Conservation (phyloP, 805 yeast genomes). For the Candida ulmi region DNA sequence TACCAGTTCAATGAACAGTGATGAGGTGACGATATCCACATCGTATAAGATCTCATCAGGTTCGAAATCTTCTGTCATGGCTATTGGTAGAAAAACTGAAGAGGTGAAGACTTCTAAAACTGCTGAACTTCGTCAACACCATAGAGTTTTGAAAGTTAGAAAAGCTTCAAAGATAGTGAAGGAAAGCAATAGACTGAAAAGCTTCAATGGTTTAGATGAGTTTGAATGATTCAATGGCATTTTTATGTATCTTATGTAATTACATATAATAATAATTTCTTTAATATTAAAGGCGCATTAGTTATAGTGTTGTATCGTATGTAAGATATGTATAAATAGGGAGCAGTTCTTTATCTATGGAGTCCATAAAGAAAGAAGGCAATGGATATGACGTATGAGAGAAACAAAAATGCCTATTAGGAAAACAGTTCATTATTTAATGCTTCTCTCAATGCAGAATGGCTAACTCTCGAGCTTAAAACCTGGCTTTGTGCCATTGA, state of each 20-base stretch:
- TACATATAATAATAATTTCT: too few species aligned
- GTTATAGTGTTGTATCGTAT: too few species aligned
- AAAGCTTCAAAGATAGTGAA: slow-evolving; percentile 12
- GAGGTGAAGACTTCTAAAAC: slow-evolving; percentile 4
- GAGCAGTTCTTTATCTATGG: too few species aligned
- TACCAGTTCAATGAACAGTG: slow-evolving; percentile 36
- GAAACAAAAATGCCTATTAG: too few species aligned
- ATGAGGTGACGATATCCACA: slow-evolving; percentile 45
- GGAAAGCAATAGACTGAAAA: slow-evolving; percentile 7
- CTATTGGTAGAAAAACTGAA: slow-evolving; percentile 33
- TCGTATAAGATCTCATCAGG: slow-evolving; percentile 52
- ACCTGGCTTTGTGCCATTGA: slow-evolving; percentile 15
- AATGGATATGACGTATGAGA: too few species aligned
- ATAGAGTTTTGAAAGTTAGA: slow-evolving; percentile 21
- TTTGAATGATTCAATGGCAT: slow-evolving; percentile 1
- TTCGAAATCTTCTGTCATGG: slow-evolving; percentile 52
- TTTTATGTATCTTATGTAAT: too few species aligned
- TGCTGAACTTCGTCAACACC: slow-evolving; percentile 4
- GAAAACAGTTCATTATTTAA: slow-evolving; percentile 5
- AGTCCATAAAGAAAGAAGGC: too few species aligned
- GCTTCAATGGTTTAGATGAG: slow-evolving; percentile 7
- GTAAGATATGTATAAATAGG: too few species aligned
- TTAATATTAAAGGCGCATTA: not conserved
- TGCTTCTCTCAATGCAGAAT: slow-evolving; percentile 22
- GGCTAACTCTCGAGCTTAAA: slow-evolving; percentile 20